Conservation (phyloP, 306 rosid species). For the Vigna nakashimae region DNA sequence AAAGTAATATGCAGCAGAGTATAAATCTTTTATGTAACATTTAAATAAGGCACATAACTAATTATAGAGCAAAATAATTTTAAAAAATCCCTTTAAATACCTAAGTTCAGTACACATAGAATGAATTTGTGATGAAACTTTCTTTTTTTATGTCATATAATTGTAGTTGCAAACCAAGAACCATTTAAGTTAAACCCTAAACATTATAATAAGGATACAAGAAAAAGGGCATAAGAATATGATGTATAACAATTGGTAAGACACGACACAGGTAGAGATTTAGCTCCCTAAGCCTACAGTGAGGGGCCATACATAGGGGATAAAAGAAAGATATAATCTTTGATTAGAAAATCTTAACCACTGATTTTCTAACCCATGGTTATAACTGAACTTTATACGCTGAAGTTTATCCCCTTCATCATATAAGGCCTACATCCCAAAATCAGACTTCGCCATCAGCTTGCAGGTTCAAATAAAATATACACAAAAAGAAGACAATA, state of each 20-base stretch:
- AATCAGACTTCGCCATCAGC: background rate
- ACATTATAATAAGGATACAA: slow-evolving; percentile 16
- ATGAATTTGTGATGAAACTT: background rate
- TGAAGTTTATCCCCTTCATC: background rate
- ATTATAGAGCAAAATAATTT: background rate
- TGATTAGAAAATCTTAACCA: background rate
- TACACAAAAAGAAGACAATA: slow-evolving; percentile 1
- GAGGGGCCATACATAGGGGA: background rate
- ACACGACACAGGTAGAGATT: background rate
- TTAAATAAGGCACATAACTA: background rate
- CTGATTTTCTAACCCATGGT: slow-evolving; percentile 6
- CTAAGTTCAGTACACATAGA: slow-evolving; percentile 7
- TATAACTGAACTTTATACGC: background rate
- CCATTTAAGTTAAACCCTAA: background rate
- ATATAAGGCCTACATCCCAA: background rate
- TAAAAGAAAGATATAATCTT: background rate
- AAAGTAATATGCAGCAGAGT: background rate
- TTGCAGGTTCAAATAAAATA: slow-evolving; percentile 15
- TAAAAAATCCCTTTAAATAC: slow-evolving; percentile 17
- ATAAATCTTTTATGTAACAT: background rate
- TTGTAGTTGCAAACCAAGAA: background rate
- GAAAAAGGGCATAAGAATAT: background rate
- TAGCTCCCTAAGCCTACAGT: background rate
- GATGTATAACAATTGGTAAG: background rate
- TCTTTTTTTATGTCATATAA: background rate